Evolutionary conservation across 805 yeast genomes (phyloP), one percentile per base, ranked within the genome.

Genomic region (Nakazawaea ishiwadae): DNA sequence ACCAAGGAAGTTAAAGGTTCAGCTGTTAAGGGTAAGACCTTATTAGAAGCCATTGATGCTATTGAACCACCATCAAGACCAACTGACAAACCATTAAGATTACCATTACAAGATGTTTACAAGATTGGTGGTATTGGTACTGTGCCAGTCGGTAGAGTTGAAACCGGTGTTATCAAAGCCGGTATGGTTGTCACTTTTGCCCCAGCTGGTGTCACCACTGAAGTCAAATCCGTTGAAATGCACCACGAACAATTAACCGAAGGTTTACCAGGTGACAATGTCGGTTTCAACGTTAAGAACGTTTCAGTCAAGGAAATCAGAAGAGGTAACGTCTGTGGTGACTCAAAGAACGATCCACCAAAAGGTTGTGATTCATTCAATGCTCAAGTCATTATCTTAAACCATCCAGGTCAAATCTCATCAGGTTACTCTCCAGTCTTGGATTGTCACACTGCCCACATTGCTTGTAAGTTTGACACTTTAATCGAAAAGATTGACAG

Each of bases 261-360:
- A 68, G 95, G 89, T 75, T 63, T 79, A 47, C 91, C 95, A 70
- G 95, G 95, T 80, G 95, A 85, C 84, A 82, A 81, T 65, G 89
- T 82, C 58, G 89, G 91, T 58, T 77, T 85, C 84, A 86, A 84
- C 80, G 85, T 85, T 69, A 86, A 86, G 87, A 80, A 82, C 73
- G 89, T 84, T 62, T 82, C 90, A 68, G 84, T 81, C 54, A 82
- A 85, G 79, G 93, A 86, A 62, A 81, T 85, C 62, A 82, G 88
- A 71, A 84, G 90, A 77, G 95, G 95, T 75, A 86, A 86, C 85
- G 90, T 86, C 55, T 75, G 85, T 70, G 89, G 93, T 77, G 89
- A 83, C 79, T 79, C 89, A 68, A 80, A 82, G 80, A 77, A 81
- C 77, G 93, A 85, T 66, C 90, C 93, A 62, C 91, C 93, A 63